A percentile compares a stretch with the other conserved stretches of the same genome.
Conservation (phyloP, 768 basidiomycete genomes). For the Mycena vitilis region DNA sequence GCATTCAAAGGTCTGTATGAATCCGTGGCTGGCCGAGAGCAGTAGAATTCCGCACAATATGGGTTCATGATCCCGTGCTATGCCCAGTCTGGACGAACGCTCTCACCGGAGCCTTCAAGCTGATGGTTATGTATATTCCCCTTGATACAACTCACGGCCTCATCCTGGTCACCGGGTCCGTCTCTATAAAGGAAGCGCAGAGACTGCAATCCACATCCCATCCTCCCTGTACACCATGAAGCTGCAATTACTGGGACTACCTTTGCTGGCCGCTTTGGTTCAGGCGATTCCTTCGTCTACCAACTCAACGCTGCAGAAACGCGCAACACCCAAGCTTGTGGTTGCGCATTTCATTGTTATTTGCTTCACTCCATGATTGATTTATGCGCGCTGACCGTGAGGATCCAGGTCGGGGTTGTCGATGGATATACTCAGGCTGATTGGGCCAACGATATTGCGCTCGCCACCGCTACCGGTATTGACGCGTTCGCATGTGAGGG, state of each 20-base stretch:
- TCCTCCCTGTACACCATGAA: neutral
- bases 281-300: slow-evolving; percentile 4
- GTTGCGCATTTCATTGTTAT: slow-evolving; percentile 5
- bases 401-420: slow-evolving; percentile 1
- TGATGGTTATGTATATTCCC: too few relatives aligned
- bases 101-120: too few relatives aligned
- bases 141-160: neutral
- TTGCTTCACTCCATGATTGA: slow-evolving; percentile 1
- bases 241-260: slow-evolving; percentile 6
- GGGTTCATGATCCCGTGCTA: too few relatives aligned
- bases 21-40: too few relatives aligned
- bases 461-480: slow-evolving; percentile 21
- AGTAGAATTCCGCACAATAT: too few relatives aligned
- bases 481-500: slow-evolving; percentile 22
- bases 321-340: slow-evolving; percentile 8
- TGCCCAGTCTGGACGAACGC: too few relatives aligned
- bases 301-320: slow-evolving; percentile 9
- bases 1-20: too few relatives aligned
- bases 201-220: neutral
- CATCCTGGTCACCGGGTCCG: neutral
- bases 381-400: neutral
- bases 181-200: neutral
- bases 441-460: slow-evolving; percentile 22
- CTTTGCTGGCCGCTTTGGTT: slow-evolving; percentile 10
- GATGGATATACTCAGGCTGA: slow-evolving; percentile 10